Conservation (phyloP, 1,139 yeast species). For the Lodderomyces metapsilosis region DNA sequence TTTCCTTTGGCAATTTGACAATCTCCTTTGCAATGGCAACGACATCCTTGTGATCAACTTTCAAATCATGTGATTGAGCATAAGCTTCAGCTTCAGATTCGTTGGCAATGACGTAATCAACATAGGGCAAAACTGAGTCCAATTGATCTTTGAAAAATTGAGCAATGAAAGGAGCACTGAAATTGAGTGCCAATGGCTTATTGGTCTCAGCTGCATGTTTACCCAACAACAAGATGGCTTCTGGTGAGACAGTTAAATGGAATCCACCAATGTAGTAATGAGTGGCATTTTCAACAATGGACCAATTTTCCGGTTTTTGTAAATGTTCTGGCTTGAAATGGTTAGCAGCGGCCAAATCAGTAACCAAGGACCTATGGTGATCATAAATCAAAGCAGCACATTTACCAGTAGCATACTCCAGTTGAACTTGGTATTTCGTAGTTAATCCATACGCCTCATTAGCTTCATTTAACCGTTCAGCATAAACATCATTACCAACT, state of each 20-base stretch:
- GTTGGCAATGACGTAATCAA: slow-evolving; percentile 90
- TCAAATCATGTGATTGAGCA: slow-evolving; percentile 77
- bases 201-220: slow-evolving; percentile 84
- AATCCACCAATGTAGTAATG: slow-evolving; percentile 93
- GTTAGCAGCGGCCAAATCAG: slow-evolving; percentile 97
- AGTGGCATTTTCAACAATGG: slow-evolving; percentile 74
- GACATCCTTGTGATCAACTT: slow-evolving; percentile 50
- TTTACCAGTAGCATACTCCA: slow-evolving; percentile 83
- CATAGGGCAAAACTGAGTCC: slow-evolving; percentile 77
- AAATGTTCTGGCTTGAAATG: slow-evolving; percentile 90
- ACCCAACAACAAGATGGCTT: slow-evolving; percentile 85
- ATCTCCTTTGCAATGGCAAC: slow-evolving; percentile 77
- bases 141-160: slow-evolving; percentile 93
- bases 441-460: slow-evolving; percentile 84
- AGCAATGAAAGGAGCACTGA: slow-evolving; percentile 96
- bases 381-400: slow-evolving; percentile 96
- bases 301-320: slow-evolving; percentile 89
- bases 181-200: slow-evolving; percentile 82
- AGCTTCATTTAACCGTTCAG: slow-evolving; percentile 78
- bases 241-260: slow-evolving; percentile 97
- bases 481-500: slow-evolving; percentile 89
- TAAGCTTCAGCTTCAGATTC: slow-evolving; percentile 96
- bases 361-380: slow-evolving; percentile 84
- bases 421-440: slow-evolving; percentile 81
- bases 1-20: slow-evolving; percentile 77